Conservation (phyloP, 2,329 filamentous ascomycete species). For the Hirsutella minnesotensis region DNA sequence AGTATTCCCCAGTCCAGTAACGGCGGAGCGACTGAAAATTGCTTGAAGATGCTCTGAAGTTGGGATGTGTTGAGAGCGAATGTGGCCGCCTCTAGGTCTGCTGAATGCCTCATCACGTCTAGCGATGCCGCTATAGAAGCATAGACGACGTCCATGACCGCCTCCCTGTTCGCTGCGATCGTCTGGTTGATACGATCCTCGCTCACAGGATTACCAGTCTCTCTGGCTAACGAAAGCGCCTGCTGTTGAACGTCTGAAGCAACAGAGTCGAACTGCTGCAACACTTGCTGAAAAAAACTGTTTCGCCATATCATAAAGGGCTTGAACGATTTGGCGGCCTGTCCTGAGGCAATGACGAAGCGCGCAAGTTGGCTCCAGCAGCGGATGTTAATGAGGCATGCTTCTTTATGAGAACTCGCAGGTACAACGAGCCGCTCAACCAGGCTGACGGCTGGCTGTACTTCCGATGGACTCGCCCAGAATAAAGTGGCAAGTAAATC, state of each 20-base stretch:
- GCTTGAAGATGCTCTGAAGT: conserved; percentile 38
- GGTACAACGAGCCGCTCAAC: conserved; percentile 49
- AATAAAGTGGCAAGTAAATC: conserved; percentile 56
- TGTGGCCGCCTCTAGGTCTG: conserved; percentile 32
- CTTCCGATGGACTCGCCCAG: conserved; percentile 46
- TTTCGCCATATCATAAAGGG: conserved; percentile 37
- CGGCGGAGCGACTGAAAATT: conserved; percentile 28
- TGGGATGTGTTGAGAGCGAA: conserved; percentile 38
- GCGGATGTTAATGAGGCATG: conserved; percentile 50
- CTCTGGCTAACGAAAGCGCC: conserved; percentile 34
- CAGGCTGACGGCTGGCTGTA: conserved; percentile 39
- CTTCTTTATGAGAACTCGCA: conserved; percentile 52
- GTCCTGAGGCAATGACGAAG: conserved; percentile 39
- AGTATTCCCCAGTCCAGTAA: conserved; percentile 38
- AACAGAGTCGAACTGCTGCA: conserved; percentile 45
- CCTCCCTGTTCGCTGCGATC: conserved; percentile 38
- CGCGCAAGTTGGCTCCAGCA: conserved; percentile 51
- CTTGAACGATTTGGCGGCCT: conserved; percentile 36
- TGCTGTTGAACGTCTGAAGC: conserved; percentile 45
- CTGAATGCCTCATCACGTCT: conserved; percentile 35
- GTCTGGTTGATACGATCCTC: conserved; percentile 35
- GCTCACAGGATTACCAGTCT: conserved; percentile 29
- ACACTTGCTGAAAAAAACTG: conserved; percentile 42
- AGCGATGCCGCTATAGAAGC: conserved; percentile 35
- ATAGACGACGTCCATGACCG: conserved; percentile 40